Evolutionary conservation across 176 grass and related monocot species (phyloP).

Genomic region (Otatea glauca): DNA sequence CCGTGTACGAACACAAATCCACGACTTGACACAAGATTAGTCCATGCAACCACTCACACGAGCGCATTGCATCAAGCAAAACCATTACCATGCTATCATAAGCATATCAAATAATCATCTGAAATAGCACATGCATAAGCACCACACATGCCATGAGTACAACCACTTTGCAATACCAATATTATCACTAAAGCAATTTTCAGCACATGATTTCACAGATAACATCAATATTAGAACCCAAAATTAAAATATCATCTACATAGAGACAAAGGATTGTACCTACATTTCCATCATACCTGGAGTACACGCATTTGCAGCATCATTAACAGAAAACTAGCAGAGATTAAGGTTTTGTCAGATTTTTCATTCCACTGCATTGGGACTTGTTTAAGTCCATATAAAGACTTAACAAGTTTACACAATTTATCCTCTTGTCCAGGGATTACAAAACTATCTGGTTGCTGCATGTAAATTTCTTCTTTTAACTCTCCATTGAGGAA

Average conservation of each 20-base stretch:
- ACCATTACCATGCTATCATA: too few relatives aligned
- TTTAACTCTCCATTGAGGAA: too few relatives aligned
- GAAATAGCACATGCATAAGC: too few relatives aligned
- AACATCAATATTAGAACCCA: background rate
- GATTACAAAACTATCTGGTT: background rate
- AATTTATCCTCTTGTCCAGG: conserved; percentile 9
- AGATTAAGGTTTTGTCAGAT: conserved; percentile 24
- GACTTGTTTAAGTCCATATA: conserved; percentile 6
- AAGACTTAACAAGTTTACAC: conserved; percentile 17
- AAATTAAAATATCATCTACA: background rate
- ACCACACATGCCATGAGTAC: too few relatives aligned
- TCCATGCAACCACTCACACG: too few relatives aligned
- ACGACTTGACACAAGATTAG: too few relatives aligned
- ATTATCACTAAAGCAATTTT: too few relatives aligned
- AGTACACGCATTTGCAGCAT: conserved; percentile 38
- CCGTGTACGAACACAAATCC: too few relatives aligned
- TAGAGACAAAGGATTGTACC: conserved; percentile 4
- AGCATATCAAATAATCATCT: too few relatives aligned
- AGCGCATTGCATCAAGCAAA: too few relatives aligned
- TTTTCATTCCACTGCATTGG: conserved; percentile 31
- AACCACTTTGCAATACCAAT: too few relatives aligned
- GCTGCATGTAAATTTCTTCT: background rate
- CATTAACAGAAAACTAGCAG: conserved; percentile 30
- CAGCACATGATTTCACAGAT: conserved; percentile 21
- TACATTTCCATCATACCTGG: background rate